Percentiles rank a stretch among this genome's conserved stretches.
Conservation (phyloP, 495 filamentous ascomycete species). For the Neurospora africana region DNA sequence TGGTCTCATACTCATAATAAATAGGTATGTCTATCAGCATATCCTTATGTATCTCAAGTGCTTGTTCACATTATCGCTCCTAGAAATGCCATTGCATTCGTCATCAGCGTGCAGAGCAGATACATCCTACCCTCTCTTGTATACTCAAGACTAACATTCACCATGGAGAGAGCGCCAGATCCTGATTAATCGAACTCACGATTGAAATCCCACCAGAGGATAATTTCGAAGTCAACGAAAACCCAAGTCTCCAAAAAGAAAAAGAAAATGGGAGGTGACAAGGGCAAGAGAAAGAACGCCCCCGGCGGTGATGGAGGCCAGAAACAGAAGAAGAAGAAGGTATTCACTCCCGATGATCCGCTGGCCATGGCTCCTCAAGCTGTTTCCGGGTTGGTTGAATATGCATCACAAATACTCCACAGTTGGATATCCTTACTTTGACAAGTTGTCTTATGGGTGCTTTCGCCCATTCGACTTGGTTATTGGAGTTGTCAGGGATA, state of each 20-base stretch:
- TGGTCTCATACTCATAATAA: background rate
- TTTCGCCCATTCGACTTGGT: background rate
- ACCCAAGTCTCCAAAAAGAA: background rate
- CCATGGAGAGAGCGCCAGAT: background rate
- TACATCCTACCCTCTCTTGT: background rate
- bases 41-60: background rate
- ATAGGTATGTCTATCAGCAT: background rate
- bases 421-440: background rate
- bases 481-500: background rate
- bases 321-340: constrained; percentile 25
- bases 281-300: constrained; percentile 19
- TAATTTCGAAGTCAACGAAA: background rate
- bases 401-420: background rate
- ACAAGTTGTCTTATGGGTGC: background rate
- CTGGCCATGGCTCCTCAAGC: background rate
- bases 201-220: background rate
- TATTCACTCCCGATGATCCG: background rate
- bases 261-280: constrained; percentile 8
- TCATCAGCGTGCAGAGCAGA: background rate
- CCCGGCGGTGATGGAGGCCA: constrained; percentile 8
- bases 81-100: background rate
- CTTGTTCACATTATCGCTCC: background rate
- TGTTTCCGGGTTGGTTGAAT: background rate
- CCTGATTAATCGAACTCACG: too few relatives aligned
- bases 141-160: background rate